These are phyloP conservation scores for Ambispora gerdemannii DNA, from an alignment of 192 early-diverging fungal species.

Conservation along the genomic window DNA sequence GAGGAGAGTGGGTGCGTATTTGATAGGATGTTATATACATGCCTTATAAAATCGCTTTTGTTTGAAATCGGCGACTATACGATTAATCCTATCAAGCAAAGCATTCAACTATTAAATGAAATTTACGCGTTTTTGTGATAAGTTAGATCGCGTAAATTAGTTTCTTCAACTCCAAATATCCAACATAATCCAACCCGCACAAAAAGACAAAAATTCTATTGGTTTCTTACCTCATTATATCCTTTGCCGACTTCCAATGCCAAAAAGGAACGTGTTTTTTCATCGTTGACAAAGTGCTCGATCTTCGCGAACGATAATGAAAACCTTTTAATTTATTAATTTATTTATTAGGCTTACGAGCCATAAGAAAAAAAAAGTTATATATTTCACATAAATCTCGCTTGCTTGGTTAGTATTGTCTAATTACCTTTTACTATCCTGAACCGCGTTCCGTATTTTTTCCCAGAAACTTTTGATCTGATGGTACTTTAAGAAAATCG, in stretches of 20 bases:
- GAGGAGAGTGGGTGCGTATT: background rate
- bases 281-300: slow-evolving; percentile 44
- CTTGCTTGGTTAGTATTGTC: background rate
- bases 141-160: background rate
- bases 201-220: background rate
- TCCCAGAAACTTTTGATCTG: slow-evolving; percentile 43
- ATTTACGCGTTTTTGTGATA: background rate
- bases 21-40: background rate
- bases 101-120: slow-evolving; percentile 5
- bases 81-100: slow-evolving; percentile 9
- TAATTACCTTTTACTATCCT: slow-evolving; percentile 22
- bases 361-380: background rate
- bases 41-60: slow-evolving; percentile 23
- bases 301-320: slow-evolving; percentile 36
- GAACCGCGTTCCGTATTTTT: slow-evolving; percentile 30
- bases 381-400: background rate
- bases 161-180: background rate
- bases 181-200: background rate
- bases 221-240: slow-evolving; percentile 35
- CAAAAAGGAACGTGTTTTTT: slow-evolving; percentile 43
- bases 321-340: slow-evolving; percentile 33
- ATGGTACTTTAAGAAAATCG: slow-evolving; percentile 47
- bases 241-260: slow-evolving; percentile 47
- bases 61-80: slow-evolving; percentile 6
- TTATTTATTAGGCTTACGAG: too few relatives aligned